A percentile compares a stretch with the other conserved stretches of the same genome.
Evolutionary conservation across 2,329 filamentous ascomycete species (phyloP).

Genomic region (Podosphaera fusca): DNA sequence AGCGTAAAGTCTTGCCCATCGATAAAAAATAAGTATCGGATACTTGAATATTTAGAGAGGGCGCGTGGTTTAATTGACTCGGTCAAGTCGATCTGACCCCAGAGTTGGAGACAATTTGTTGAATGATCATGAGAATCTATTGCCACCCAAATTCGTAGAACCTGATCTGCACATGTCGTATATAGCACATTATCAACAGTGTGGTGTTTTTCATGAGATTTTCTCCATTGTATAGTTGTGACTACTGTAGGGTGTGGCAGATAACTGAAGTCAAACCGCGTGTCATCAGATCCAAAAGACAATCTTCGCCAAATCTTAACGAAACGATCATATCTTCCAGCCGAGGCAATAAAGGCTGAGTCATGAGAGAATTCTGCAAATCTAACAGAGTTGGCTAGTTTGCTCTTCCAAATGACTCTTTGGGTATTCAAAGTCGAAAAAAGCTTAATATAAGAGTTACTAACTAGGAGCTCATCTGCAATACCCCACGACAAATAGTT

Average conservation of each 20-base stretch:
- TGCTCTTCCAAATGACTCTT: conserved; percentile 47
- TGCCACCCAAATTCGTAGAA: conserved; percentile 63
- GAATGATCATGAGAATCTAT: conserved; percentile 38
- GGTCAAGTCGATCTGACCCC: conserved; percentile 57
- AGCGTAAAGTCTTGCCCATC: conserved; percentile 58
- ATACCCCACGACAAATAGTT: conserved; percentile 66
- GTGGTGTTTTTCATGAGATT: conserved; percentile 53
- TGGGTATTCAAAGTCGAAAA: conserved; percentile 30
- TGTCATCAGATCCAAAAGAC: conserved; percentile 61
- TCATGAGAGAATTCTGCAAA: conserved; percentile 67
- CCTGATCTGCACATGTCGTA: conserved; percentile 62
- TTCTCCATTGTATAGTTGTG: conserved; percentile 70
- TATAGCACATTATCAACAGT: conserved; percentile 72
- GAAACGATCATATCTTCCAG: conserved; percentile 54
- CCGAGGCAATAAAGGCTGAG: conserved; percentile 64
- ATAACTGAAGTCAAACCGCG: conserved; percentile 77
- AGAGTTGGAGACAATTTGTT: conserved; percentile 51
- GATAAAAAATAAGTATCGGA: conserved; percentile 57
- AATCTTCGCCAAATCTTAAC: conserved; percentile 85
- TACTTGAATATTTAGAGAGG: conserved; percentile 11
- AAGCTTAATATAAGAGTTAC: conserved; percentile 44
- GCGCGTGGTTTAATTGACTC: conserved; percentile 34
- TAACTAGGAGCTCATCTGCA: conserved; percentile 64
- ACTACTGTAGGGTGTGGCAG: conserved; percentile 63
- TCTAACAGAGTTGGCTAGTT: conserved; percentile 48